Base-by-base conservation (phyloP, 768 basidiomycete genomes). In the Termitomyces sp. region DNA sequence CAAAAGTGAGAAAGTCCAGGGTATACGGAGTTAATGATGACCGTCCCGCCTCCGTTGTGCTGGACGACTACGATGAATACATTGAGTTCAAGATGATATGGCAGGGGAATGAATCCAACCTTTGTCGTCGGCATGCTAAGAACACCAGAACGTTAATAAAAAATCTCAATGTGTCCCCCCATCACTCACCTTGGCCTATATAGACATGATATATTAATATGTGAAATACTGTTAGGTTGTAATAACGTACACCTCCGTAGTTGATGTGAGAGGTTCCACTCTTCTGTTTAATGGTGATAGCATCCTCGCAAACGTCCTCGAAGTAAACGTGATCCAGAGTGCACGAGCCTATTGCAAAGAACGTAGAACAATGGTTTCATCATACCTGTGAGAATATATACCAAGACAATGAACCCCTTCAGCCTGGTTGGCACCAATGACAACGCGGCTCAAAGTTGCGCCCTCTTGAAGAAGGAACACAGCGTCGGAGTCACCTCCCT, bases 361-460 rank as follows among this genome's bases (percentile, higher is more conserved):
- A 27, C 24, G 22, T 36, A 13, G 30, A 40, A 4, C 6, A 20
- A 40, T 34, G 18, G n/a, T 4, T 1, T 5, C 16, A 27, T 27
- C 22, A 12, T 24, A 39, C 13, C 18, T 2, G 20, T 8, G 16
- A 10, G 1, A 57, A 30, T 10, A 42, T 63, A 18, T 56, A 73
- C 74, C 73, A 51, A 75, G 69, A 62, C 75, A 76, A 57, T 77
- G 75, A 45, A 76, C 65, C 46, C 76, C 76, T 53, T 78, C 76
- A 43, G 72, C 66, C 56, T 77, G 76, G 64, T 76, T 74, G 27
- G 72, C 66, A 3, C 76, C 76, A 54, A 78, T 77, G 22, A 71
- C 67, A 37, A 78, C 76, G 24, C 68, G 69, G 52, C 72, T 76
- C 42, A 76, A 64, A 6, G 74, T 76, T 9, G 74, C 76, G 33